These are phyloP conservation scores for Yamadazyma siamensis DNA, from an alignment of 1,139 yeast species.

Conservation along the genomic window DNA sequence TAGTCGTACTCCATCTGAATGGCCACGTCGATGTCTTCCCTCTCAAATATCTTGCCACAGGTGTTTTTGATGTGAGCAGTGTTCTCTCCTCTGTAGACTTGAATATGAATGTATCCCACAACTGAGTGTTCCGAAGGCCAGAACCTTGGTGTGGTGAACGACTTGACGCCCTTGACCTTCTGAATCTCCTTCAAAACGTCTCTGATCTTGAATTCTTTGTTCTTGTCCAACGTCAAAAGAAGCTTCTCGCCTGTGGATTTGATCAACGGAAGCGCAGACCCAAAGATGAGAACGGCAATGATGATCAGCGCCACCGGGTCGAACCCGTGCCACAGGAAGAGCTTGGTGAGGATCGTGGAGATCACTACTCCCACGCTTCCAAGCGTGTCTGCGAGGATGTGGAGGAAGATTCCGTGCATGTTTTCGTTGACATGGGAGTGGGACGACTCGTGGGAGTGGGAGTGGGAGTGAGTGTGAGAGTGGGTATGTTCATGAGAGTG, in stretches of 20 bases:
- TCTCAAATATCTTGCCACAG: slow-evolving; percentile 47
- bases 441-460: slow-evolving; percentile 2
- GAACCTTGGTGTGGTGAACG: slow-evolving; percentile 85
- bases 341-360: slow-evolving; percentile 67
- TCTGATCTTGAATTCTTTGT: slow-evolving; percentile 57
- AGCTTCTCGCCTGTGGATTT: slow-evolving; percentile 77
- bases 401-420: slow-evolving; percentile 92
- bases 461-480: slow-evolving; percentile 19
- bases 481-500: slow-evolving; percentile 13
- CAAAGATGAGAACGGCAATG: slow-evolving; percentile 75
- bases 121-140: slow-evolving; percentile 61
- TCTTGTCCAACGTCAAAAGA: slow-evolving; percentile 55
- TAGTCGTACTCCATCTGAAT: slow-evolving; percentile 59
- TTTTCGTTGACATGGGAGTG: slow-evolving; percentile 54
- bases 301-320: slow-evolving; percentile 91
- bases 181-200: slow-evolving; percentile 64
- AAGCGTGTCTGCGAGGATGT: slow-evolving; percentile 89
- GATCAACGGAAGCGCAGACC: slow-evolving; percentile 80
- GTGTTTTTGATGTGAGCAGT: slow-evolving; percentile 57
- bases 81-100: slow-evolving; percentile 65
- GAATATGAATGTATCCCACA: slow-evolving; percentile 66
- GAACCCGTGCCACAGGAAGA: slow-evolving; percentile 61
- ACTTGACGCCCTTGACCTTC: slow-evolving; percentile 72
- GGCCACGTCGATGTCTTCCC: slow-evolving; percentile 43
- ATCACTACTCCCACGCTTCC: slow-evolving; percentile 96